Conservation (phyloP, 495 filamentous ascomycete species). For the Aspergillus bertholletiae region DNA sequence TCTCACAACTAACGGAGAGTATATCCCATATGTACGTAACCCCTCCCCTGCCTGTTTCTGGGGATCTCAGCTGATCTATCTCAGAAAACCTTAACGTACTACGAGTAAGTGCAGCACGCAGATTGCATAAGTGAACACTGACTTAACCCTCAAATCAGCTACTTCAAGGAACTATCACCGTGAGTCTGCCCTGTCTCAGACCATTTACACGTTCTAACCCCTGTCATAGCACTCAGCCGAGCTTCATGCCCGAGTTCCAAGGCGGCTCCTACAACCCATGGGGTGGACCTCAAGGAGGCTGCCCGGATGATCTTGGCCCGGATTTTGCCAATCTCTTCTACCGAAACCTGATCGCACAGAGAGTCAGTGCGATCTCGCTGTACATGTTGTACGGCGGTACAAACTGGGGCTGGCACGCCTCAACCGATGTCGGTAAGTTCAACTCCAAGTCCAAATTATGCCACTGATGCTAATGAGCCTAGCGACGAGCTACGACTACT, state of each 20-base stretch:
- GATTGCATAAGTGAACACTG: neutral
- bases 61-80: neutral
- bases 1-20: slow-evolving; percentile 51
- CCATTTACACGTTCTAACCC: neutral
- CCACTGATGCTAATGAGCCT: neutral
- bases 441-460: neutral
- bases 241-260: slow-evolving; percentile 61
- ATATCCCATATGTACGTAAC: slow-evolving; percentile 48
- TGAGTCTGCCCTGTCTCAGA: neutral
- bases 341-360: slow-evolving; percentile 52
- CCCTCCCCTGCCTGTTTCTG: slow-evolving; percentile 31
- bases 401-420: slow-evolving; percentile 51
- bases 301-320: slow-evolving; percentile 40
- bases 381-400: slow-evolving; percentile 64
- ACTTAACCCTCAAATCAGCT: neutral
- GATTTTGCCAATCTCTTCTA: slow-evolving; percentile 61
- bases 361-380: slow-evolving; percentile 49
- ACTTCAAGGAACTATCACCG: neutral
- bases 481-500: slow-evolving; percentile 58
- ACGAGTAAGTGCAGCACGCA: neutral
- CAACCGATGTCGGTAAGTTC: slow-evolving; percentile 29
- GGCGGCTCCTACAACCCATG: slow-evolving; percentile 62
- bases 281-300: slow-evolving; percentile 53
- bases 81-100: neutral
- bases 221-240: slow-evolving; percentile 25